Evolutionary conservation across 2,329 filamentous ascomycete genomes (phyloP).

Genomic region (Talaromyces sp.): DNA sequence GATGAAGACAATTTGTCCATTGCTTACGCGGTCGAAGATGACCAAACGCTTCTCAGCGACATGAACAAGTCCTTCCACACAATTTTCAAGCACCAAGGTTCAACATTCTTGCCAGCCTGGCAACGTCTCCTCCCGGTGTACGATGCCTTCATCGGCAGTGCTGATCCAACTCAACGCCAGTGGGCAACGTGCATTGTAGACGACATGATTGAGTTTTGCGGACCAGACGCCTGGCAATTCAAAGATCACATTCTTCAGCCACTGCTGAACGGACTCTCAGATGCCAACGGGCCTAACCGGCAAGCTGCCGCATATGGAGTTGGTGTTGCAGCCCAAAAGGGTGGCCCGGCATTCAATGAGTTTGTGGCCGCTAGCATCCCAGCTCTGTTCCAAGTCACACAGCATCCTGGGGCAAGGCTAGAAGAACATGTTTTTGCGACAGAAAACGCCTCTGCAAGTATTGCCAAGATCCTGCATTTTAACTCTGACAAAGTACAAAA

Average conservation of each 20-base stretch:
- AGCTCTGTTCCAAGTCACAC: conserved; percentile 76
- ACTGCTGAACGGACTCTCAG: conserved; percentile 77
- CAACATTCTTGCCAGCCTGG: conserved; percentile 80
- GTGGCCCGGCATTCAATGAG: conserved; percentile 77
- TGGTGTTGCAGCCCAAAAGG: conserved; percentile 89
- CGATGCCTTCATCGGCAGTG: conserved; percentile 71
- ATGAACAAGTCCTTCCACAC: conserved; percentile 99
- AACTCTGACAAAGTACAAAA: conserved; percentile 73
- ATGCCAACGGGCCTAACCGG: conserved; percentile 80
- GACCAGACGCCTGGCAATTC: conserved; percentile 79
- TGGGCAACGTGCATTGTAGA: conserved; percentile 99
- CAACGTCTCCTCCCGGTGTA: conserved; percentile 81
- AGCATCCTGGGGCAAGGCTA: conserved; percentile 71
- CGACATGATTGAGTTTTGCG: conserved; percentile 95
- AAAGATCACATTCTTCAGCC: conserved; percentile 80
- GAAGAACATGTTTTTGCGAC: conserved; percentile 97
- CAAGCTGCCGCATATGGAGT: conserved; percentile 96
- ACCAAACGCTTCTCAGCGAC: conserved; percentile 91
- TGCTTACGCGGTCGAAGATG: conserved; percentile 89
- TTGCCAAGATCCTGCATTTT: conserved; percentile 94
- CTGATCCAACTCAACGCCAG: conserved; percentile 84
- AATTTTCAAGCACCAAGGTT: conserved; percentile 94
- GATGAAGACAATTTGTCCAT: conserved; percentile 86
- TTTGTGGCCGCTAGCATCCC: conserved; percentile 78
- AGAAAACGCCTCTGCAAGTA: conserved; percentile 92